Evolutionary conservation across 176 grass and related monocot genomes (phyloP), one percentile per base, ranked within the genome.

Genomic region (Pharus latifolius): DNA sequence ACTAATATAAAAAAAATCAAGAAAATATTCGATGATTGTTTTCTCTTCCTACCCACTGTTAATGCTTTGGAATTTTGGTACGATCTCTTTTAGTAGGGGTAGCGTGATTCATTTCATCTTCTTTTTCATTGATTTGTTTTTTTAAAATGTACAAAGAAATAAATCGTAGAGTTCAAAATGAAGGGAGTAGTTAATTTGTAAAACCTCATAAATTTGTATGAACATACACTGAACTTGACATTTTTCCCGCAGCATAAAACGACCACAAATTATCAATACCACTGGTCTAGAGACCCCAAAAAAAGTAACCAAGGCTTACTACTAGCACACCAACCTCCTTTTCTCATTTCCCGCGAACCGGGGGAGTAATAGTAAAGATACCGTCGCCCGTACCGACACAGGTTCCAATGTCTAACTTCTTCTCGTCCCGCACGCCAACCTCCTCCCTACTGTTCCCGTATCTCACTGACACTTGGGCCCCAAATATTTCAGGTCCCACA

Each of bases 311-410:
- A 22, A 17, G 20, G n/a, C n/a, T 33, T 25, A 55, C 3, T 24
- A n/a, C 12, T 20, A 51, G 0, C 18, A 51, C 5, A 32, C 14
- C 19, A 23, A 50, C 3, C 16, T 33, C 4, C 27, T 15, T n/a
- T 3, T 4, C 3, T 2, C 15, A 17, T 37, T 56, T 49, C 29
- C 41, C 75, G 44, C 26, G 27, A 67, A 53, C 1, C 20, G 72
- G 65, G 72, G 28, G 5, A 14, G 7, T 49, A 8, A 2, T 3
- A 12, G 70, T 31, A 31, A 82, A 74, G 22, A 22, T n/a, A n/a
- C n/a, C n/a, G 30, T 75, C 83, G 47, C 37, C 63, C 63, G 69
- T 81, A 74, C 79, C 18, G 79, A 72, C 70, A 81, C 51, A 9
- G 70, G 41, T 50, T 15, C 30, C 24, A 50, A 66, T 60, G 61